Conservation (phyloP, 2,329 filamentous ascomycete genomes). For the Westerdykella sp. region DNA sequence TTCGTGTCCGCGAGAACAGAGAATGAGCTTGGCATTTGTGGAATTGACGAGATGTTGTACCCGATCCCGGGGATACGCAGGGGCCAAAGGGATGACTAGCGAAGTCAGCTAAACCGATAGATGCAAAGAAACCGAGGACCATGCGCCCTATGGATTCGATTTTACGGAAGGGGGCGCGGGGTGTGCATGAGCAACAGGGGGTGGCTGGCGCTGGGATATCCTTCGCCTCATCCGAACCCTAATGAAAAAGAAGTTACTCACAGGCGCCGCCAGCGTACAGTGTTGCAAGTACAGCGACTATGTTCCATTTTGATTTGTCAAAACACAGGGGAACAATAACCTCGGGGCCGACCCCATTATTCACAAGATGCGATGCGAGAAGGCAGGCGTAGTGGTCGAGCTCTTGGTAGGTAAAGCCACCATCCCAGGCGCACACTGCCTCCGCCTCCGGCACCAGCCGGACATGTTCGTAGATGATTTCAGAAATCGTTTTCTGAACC, state of each 20-base stretch:
- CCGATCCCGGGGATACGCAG: conserved; percentile 15
- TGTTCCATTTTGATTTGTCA: conserved; percentile 29
- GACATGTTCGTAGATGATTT: conserved; percentile 10
- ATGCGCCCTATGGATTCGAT: background rate
- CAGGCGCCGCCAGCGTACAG: conserved; percentile 28
- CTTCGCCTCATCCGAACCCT: background rate
- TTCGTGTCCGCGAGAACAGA: conserved; percentile 10
- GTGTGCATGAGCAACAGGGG: background rate
- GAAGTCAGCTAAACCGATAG: conserved; percentile 2
- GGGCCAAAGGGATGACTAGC: conserved; percentile 17
- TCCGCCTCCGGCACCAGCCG: conserved; percentile 7
- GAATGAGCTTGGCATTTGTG: conserved; percentile 9
- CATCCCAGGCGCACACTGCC: conserved; percentile 25
- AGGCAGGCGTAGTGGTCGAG: conserved; percentile 10
- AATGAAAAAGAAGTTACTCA: conserved; percentile 8
- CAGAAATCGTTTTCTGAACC: conserved; percentile 14
- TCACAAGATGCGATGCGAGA: conserved; percentile 13
- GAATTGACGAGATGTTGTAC: conserved; percentile 11
- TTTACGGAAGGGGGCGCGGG: background rate
- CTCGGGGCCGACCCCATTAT: conserved; percentile 17
- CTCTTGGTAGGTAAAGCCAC: conserved; percentile 19
- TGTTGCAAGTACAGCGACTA: conserved; percentile 27
- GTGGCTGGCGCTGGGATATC: too few relatives aligned
- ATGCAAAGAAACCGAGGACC: background rate
- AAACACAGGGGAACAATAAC: conserved; percentile 26